Evolutionary conservation across 169 alveolate species (phyloP), one percentile per base, ranked within the genome.

Genomic region (Babesia gibsoni): DNA sequence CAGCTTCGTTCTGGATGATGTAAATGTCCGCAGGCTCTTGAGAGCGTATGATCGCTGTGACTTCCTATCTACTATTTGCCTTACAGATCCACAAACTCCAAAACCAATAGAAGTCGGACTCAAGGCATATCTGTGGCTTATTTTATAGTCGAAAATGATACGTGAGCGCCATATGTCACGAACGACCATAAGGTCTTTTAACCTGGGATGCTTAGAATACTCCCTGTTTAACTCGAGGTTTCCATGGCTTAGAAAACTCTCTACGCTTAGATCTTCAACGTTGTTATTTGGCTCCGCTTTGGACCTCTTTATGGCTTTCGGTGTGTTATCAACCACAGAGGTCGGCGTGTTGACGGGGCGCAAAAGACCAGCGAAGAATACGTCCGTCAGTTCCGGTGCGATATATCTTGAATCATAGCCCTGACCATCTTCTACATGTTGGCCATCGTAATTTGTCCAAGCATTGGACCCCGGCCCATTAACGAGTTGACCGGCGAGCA

Each of bases 21-120:
- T 22, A 29, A 25, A 10, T 25, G 87, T 78, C 33, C 42, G 18
- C 35, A 78, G 64, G 0, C 59, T 63, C 64, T 78, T 78, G 25
- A 78, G 53, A 30, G 87, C 87, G 41, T 39, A 78, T 2, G 67
- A 29, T 22, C 57, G 66, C 59, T 78, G 83, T 18, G 87, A 54
- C 29, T 29, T 58, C 36, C 56, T 33, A 49, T 78, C 67, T 32
- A 78, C 69, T 6, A 52, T 59, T 30, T 78, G 83, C 22, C 57
- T 67, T 20, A 78, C 87, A 9, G 87, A 68, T 27, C 87, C 87
- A 22, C 87, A 67, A n/a, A 78, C 79, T n/a, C 87, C 87, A 63
- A 20, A 53, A 9, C 87, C 87, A 22, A 78, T 78, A 1, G 77
- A 39, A 56, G 41, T 63, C 39, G 81, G n/a, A 2, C 65, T 72